phyloP scores from a whole-genome alignment of 2,329 filamentous ascomycete species.

The Periconia digitata region DNA sequence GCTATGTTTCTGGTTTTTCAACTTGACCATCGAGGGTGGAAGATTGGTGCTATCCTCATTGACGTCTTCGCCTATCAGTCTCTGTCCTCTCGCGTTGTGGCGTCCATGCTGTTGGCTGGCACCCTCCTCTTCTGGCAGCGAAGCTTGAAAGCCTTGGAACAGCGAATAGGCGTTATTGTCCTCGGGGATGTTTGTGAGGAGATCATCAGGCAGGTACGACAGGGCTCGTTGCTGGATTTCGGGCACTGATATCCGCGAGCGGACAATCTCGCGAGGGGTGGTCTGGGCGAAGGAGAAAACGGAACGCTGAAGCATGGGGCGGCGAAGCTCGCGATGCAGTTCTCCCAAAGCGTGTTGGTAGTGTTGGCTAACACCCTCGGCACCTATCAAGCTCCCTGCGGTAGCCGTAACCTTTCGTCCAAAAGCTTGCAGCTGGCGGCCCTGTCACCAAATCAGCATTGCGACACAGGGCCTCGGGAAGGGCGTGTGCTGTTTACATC shows the following conservation, averaged over 20 bases:
- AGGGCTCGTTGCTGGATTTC: conserved; percentile 95
- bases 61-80: conserved; percentile 64
- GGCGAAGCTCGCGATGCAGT: conserved; percentile 84
- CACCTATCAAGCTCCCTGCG: conserved; percentile 80
- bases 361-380: conserved; percentile 59
- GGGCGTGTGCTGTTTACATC: conserved; percentile 24
- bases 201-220: conserved; percentile 84
- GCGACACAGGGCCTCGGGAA: background rate
- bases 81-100: conserved; percentile 72
- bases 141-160: conserved; percentile 95
- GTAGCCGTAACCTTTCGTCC: conserved; percentile 93
- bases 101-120: conserved; percentile 65
- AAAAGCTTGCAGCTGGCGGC: conserved; percentile 87
- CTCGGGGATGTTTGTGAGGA: conserved; percentile 86
- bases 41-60: conserved; percentile 58
- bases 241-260: conserved; percentile 82
- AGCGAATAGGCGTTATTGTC: conserved; percentile 84
- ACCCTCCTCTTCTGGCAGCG: conserved; percentile 68
- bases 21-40: conserved; percentile 67
- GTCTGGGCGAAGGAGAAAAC: conserved; percentile 91
- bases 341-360: conserved; percentile 88
- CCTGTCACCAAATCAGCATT: conserved; percentile 53
- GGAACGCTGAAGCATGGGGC: conserved; percentile 80
- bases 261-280: conserved; percentile 89
- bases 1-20: conserved; percentile 78